Evolutionary conservation across 2,329 filamentous ascomycete genomes (phyloP), one percentile per base, ranked within the genome.

Genomic region (Calonectria fujianensis): DNA sequence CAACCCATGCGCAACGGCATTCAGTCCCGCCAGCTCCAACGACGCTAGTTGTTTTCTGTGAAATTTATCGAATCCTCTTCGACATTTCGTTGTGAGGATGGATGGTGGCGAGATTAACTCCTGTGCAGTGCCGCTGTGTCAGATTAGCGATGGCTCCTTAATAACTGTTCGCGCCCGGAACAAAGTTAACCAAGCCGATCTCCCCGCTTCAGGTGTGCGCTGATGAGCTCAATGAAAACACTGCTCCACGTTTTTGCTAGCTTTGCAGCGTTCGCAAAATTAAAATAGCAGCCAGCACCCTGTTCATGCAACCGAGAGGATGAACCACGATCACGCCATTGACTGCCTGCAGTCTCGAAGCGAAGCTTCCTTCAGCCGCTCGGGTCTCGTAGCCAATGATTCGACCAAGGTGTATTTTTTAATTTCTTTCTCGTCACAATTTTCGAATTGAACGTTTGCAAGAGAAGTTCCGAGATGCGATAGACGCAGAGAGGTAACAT

Each of bases 151-250:
- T 63, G 39, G 35, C 9, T 41, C 14, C 3, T 41, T 29, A 18
- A 41, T 48, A 29, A 41, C 27, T 63, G 51, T 29, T 27, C 16
- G 8, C 57, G 18, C 29, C 35, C 57, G 3, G 29, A 18, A 37
- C 37, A 63, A 63, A 63, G 57, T 29, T 18, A 63, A 29, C 37
- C 27, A 24, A 63, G 57, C 35, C n/a, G 57, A 41, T 41, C 57
- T 27, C 57, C 27, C 35, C 37, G n/a, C 57, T 29, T 29, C 14
- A 3, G 35, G 35, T 18, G 8, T 20, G 7, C 27, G n/a, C 14
- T 41, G 37, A 41, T 63, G 37, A 31, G 35, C 14, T 41, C 35
- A 41, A 41, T 61, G n/a, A 24, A 35, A 41, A n/a, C n/a, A 11
- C 7, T 18, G 27, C 14, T 63, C 24, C 35, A 10, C 6, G 24